These are phyloP conservation scores for Boletus eberwhitei DNA, from an alignment of 768 basidiomycete species.

Conservation along the genomic window DNA sequence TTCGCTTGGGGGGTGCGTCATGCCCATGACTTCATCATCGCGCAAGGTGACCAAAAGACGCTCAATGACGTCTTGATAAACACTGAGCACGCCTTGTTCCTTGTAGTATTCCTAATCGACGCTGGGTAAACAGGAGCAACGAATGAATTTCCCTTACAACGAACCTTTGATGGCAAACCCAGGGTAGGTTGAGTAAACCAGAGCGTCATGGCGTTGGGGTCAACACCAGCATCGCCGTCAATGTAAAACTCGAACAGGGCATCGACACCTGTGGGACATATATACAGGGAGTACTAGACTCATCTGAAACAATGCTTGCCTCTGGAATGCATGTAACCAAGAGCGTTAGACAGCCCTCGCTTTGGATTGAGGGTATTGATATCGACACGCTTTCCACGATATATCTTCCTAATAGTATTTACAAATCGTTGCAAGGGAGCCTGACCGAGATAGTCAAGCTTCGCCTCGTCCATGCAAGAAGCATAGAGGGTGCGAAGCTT, in stretches of 20 bases:
- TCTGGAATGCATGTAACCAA: slow-evolving; percentile 84
- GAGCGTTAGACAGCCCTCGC: slow-evolving; percentile 71
- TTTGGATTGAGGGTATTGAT: slow-evolving; percentile 33
- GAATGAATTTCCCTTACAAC: background rate
- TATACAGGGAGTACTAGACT: background rate
- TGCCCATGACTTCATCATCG: slow-evolving; percentile 35
- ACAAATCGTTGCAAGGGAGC: slow-evolving; percentile 69
- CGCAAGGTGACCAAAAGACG: slow-evolving; percentile 61
- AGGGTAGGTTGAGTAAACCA: slow-evolving; percentile 82
- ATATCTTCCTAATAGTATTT: slow-evolving; percentile 56
- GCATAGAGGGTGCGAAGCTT: slow-evolving; percentile 73
- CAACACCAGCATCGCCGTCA: slow-evolving; percentile 83
- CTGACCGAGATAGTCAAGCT: slow-evolving; percentile 69
- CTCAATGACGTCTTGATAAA: slow-evolving; percentile 69
- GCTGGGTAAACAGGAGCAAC: background rate
- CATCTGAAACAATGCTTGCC: slow-evolving; percentile 42
- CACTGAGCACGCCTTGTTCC: slow-evolving; percentile 62
- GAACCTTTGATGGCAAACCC: slow-evolving; percentile 84
- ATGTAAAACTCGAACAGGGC: slow-evolving; percentile 79
- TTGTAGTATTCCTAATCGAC: slow-evolving; percentile 78
- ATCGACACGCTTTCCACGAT: slow-evolving; percentile 49
- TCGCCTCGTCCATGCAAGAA: slow-evolving; percentile 78
- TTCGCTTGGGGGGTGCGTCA: slow-evolving; percentile 7
- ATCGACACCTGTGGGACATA: slow-evolving; percentile 53
- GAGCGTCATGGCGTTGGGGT: slow-evolving; percentile 81